Evolutionary conservation across 495 filamentous ascomycete genomes (phyloP), one percentile per base, ranked within the genome.

Genomic region (Podospora bellae-mahoneyi): DNA sequence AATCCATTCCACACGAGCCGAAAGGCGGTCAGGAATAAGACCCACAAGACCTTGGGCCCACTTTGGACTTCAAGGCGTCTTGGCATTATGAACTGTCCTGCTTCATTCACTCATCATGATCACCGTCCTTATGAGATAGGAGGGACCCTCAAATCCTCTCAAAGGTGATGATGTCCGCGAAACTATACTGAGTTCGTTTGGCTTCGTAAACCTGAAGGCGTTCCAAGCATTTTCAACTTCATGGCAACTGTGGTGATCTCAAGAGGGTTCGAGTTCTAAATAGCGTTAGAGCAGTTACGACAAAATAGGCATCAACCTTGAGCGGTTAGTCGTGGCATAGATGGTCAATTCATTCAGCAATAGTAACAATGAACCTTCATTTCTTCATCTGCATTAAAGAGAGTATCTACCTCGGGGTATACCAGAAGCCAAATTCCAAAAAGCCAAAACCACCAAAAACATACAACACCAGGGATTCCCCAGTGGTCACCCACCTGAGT

Each of bases 381-480:
- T 48, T 48, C 39, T 13, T 16, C 15, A 16, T 48, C 15, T 48
- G 39, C 39, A 16, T 48, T 48, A 48, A 18, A 3, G 13, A 48
- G 39, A 48, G 39, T 48, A 48, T 13, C 39, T 48, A 48, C 13
- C 39, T 48, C 39, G 39, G 39, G 39, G 39, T 48, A 48, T 48
- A 48, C 39, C 39, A 48, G 13, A 48, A 48, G 5, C 39, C 39
- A 48, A 39, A 48, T 48, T 48, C 39, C 39, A 48, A 48, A 48
- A 48, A 48, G 39, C 2, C 39, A 48, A 48, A 9, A 9, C 39
- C 30, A 32, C 4, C 4, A 32, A 32, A 32, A 32, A 48, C 15
- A 56, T 56, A 56, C 54, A 56, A 56, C 54, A 56, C 54, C 54
- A 56, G 54, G 54, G 54, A 56, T 56, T 56, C 54, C 54, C 54